Evolutionary conservation across 345 rosid species (phyloP).

Genomic region (Carallia pectinifolia): DNA sequence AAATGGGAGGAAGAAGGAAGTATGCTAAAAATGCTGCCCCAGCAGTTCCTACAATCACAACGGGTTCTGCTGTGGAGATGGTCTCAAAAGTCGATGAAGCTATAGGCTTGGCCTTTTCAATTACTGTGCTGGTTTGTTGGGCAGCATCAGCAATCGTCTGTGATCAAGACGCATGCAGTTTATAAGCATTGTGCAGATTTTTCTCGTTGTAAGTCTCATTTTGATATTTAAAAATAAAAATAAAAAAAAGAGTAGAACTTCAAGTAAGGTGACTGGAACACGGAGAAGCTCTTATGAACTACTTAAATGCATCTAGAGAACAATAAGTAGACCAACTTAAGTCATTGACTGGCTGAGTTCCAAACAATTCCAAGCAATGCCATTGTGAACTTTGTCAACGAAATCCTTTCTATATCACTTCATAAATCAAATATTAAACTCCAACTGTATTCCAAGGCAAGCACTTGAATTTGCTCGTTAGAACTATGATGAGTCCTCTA

Average conservation of each 20-base stretch:
- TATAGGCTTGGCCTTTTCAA: conserved; percentile 73
- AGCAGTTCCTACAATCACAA: conserved; percentile 60
- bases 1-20: conserved; percentile 76
- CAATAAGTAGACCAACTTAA: not conserved
- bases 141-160: conserved; percentile 86
- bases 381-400: not conserved
- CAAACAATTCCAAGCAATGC: not conserved
- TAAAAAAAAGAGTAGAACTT: not conserved
- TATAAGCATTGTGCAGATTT: not conserved
- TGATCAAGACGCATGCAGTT: conserved; percentile 11
- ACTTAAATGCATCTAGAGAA: not conserved
- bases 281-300: not conserved
- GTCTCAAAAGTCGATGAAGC: conserved; percentile 78
- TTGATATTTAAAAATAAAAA: too few species aligned
- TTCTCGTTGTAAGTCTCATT: not conserved
- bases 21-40: conserved; percentile 65
- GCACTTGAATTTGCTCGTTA: not conserved
- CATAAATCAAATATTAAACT: too few species aligned
- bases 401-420: too few species aligned
- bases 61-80: conserved; percentile 71
- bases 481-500: too few species aligned
- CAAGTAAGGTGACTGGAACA: not conserved
- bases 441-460: not conserved
- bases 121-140: conserved; percentile 57
- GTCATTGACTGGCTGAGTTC: not conserved